Conservation (phyloP, 805 yeast species). For the Candida caryicola region DNA sequence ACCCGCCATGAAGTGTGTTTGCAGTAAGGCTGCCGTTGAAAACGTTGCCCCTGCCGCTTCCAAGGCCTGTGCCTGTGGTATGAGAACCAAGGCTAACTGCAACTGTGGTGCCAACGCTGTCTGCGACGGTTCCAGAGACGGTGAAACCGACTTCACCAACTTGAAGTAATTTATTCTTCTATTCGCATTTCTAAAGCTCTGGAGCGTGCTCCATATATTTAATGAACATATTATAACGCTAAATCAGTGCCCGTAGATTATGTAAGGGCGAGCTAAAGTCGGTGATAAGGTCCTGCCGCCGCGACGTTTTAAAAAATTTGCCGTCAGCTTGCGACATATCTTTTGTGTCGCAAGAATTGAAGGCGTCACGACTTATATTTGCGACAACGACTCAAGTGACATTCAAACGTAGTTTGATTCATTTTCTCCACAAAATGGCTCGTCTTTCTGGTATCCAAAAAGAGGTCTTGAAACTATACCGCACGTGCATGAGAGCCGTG, state of each 20-base stretch:
- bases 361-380: too few relatives aligned
- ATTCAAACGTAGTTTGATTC: too few relatives aligned
- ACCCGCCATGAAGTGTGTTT: conserved; percentile 57
- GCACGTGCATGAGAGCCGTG: conserved; percentile 45
- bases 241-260: too few relatives aligned
- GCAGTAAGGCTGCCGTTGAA: conserved; percentile 51
- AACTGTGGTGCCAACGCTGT: conserved; percentile 50
- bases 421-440: conserved; percentile 21
- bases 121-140: conserved; percentile 40
- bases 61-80: conserved; percentile 56
- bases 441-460: conserved; percentile 43
- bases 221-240: conserved; percentile 1
- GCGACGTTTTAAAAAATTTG: too few relatives aligned
- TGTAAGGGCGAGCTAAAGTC: too few relatives aligned
- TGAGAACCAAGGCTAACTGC: conserved; percentile 51
- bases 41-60: conserved; percentile 44
- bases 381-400: too few relatives aligned
- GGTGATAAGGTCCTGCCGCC: too few relatives aligned
- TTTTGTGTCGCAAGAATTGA: too few relatives aligned
- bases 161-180: conserved; percentile 15
- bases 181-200: too few relatives aligned
- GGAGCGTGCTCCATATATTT: conserved; percentile 1
- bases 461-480: conserved; percentile 49
- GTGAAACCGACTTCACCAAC: conserved; percentile 59
- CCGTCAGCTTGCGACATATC: too few relatives aligned